These are phyloP conservation scores for Fusarium multiceps DNA, from an alignment of 2,329 filamentous ascomycete species.

Conservation along the genomic window DNA sequence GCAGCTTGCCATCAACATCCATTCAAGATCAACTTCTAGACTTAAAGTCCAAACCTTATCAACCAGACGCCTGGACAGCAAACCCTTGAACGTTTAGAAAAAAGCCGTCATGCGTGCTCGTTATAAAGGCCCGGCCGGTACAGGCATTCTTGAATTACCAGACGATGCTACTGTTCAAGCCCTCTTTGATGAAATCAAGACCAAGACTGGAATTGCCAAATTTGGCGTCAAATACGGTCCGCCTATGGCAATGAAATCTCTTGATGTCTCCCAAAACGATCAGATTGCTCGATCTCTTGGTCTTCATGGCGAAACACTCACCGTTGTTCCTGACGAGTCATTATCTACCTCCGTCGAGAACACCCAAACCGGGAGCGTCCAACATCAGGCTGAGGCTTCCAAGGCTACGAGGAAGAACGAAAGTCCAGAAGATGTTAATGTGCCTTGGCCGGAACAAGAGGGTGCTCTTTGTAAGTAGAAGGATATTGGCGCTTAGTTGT, in stretches of 20 bases:
- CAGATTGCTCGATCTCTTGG: conserved; percentile 61
- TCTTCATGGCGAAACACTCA: conserved; percentile 63
- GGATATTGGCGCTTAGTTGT: not conserved
- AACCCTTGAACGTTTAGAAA: not conserved
- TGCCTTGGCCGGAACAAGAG: conserved; percentile 62
- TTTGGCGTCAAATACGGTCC: conserved; percentile 89
- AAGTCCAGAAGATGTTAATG: conserved; percentile 50
- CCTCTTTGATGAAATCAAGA: conserved; percentile 69
- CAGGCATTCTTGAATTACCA: conserved; percentile 74
- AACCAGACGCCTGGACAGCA: not conserved
- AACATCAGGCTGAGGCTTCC: conserved; percentile 7
- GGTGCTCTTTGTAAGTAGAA: conserved; percentile 61
- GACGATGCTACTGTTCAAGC: conserved; percentile 74
- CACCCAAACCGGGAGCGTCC: conserved; percentile 9
- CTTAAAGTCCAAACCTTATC: not conserved
- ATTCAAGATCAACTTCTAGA: not conserved
- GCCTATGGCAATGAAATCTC: conserved; percentile 71
- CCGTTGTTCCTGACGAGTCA: conserved; percentile 58
- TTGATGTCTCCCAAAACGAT: conserved; percentile 68
- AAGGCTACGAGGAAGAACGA: conserved; percentile 14
- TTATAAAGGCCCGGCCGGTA: conserved; percentile 79
- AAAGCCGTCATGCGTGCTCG: conserved; percentile 73
- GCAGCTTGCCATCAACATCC: conserved; percentile 6
- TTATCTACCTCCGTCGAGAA: conserved; percentile 22
- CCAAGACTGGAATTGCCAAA: conserved; percentile 70